A percentile compares a stretch with the other conserved stretches of the same genome.
These are phyloP conservation scores for Aspergillus tanneri DNA, from an alignment of 2,329 filamentous ascomycete genomes.

Conservation along the genomic window DNA sequence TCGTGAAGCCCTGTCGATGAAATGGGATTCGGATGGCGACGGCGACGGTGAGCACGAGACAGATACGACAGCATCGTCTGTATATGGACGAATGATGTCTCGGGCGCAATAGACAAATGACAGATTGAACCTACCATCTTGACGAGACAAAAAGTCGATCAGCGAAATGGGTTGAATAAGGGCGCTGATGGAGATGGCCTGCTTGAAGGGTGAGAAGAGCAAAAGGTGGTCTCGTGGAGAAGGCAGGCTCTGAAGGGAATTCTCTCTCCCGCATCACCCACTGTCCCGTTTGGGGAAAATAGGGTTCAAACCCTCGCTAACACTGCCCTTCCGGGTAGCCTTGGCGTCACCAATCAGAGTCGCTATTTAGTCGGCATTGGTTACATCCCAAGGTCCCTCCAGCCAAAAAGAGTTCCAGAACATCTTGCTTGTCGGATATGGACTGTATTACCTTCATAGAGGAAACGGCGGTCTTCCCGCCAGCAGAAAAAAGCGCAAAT, in stretches of 20 bases:
- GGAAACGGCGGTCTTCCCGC: no score
- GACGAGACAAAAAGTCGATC: slow-evolving; percentile 43
- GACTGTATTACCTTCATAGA: no score
- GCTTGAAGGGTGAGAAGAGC: slow-evolving; percentile 34
- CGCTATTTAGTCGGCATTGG: not conserved
- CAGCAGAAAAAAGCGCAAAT: not conserved
- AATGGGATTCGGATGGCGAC: slow-evolving; percentile 9
- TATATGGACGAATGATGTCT: slow-evolving; percentile 1
- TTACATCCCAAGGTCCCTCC: slow-evolving; percentile 5
- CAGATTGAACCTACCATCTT: slow-evolving; percentile 42
- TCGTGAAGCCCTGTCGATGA: not conserved
- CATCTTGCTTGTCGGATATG: no score
- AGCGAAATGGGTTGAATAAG: slow-evolving; percentile 40
- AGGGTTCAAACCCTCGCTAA: slow-evolving; percentile 44
- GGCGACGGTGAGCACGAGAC: slow-evolving; percentile 17
- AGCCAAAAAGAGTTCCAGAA: no score
- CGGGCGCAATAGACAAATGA: slow-evolving; percentile 7
- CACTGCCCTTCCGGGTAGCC: slow-evolving; percentile 23
- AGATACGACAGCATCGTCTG: not conserved
- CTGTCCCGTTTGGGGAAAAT: slow-evolving; percentile 30
- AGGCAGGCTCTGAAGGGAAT: slow-evolving; percentile 38
- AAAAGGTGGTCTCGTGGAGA: slow-evolving; percentile 36
- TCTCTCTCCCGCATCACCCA: slow-evolving; percentile 27
- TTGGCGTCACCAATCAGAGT: slow-evolving; percentile 14
- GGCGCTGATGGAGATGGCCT: slow-evolving; percentile 44